Percentiles rank a stretch among this genome's conserved stretches.
Conservation (phyloP, 1,139 yeast genomes). For the Candida sp. region DNA sequence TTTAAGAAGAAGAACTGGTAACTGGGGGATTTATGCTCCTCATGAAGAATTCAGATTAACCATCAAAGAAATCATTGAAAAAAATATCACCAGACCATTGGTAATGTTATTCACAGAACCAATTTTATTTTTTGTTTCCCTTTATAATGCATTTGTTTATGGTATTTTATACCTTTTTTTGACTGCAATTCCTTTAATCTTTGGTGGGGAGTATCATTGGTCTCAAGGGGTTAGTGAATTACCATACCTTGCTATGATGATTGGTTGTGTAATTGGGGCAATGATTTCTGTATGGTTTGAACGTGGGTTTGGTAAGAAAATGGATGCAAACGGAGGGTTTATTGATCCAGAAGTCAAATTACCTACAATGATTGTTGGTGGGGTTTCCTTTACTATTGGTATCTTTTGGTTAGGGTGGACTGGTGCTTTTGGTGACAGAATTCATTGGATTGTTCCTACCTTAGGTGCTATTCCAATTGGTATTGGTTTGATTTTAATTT, state of each 20-base stretch:
- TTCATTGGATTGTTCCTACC: constrained; percentile 88
- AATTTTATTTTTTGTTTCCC: constrained; percentile 60
- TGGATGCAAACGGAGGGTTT: constrained; percentile 47
- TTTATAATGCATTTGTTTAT: constrained; percentile 81
- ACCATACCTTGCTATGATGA: constrained; percentile 58
- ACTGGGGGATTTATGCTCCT: constrained; percentile 84
- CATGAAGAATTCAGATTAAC: constrained; percentile 69
- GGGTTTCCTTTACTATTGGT: constrained; percentile 69
- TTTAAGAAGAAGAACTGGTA: constrained; percentile 53
- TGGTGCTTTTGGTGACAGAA: constrained; percentile 62
- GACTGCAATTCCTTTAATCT: constrained; percentile 78
- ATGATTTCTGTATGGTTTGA: constrained; percentile 25
- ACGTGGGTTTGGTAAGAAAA: constrained; percentile 16
- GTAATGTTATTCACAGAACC: constrained; percentile 71
- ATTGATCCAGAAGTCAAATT: constrained; percentile 80
- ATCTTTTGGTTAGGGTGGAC: constrained; percentile 86
- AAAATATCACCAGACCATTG: constrained; percentile 69
- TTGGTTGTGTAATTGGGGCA: constrained; percentile 66
- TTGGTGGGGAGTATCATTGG: constrained; percentile 58
- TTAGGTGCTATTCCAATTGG: constrained; percentile 72
- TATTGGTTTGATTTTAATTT: constrained; percentile 69
- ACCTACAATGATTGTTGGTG: constrained; percentile 70
- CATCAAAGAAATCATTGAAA: constrained; percentile 62
- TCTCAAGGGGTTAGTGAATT: constrained; percentile 51
- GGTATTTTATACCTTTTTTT: constrained; percentile 77